Base-by-base conservation (phyloP, 495 filamentous ascomycete genomes). In the Hyaloscypha hepaticicola region DNA sequence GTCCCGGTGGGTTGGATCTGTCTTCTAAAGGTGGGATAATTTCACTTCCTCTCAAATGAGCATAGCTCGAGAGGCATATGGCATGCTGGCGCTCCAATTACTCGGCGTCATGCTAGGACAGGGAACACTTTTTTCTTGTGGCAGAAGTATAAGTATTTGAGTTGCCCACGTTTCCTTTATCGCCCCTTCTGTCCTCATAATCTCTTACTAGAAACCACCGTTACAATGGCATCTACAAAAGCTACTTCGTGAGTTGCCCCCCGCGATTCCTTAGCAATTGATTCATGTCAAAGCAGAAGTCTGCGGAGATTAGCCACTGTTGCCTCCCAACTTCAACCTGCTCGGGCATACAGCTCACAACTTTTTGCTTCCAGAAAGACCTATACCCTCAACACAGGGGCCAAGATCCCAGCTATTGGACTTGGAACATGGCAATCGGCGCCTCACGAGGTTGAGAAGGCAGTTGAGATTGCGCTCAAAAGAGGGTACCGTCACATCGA, bases 361-460 rank as follows among this genome's bases (percentile, higher is more conserved):
- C 21, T 27, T n/a, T 31, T 7, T 38, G 21, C 49, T 57, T 33
- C 55, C 55, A 70, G 69, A 51, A 69, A 72, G 53, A 69, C 65
- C 24, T 88, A 87, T 75, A 88, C 85, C 68, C 86, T 95, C 70
- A 95, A 93, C 81, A 92, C 83, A 52, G 90, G 90, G 58, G 81
- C 80, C 49, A 79, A 85, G 67, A 92, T 95, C 71, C 91, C 91
- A 50, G 88, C 90, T 45, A 65, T 93, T 16, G 91, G 89, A 5
- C 79, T 93, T 19, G 89, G 89, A 75, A 91, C 88, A 64, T 91
- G 90, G 90, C 89, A 95, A 76, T 85, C 87, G 7, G 80, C 74
- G 0, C 82, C 88, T 4, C 87, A 89, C 55, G 79, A 84, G 61
- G 84, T 88, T 63, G 73, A 74, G 55, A 66, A 74, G 3, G 85